Percentiles rank a stretch among this genome's conserved stretches.
Evolutionary conservation across 257 asterid species (phyloP).

Genomic region (Misopates orontium): DNA sequence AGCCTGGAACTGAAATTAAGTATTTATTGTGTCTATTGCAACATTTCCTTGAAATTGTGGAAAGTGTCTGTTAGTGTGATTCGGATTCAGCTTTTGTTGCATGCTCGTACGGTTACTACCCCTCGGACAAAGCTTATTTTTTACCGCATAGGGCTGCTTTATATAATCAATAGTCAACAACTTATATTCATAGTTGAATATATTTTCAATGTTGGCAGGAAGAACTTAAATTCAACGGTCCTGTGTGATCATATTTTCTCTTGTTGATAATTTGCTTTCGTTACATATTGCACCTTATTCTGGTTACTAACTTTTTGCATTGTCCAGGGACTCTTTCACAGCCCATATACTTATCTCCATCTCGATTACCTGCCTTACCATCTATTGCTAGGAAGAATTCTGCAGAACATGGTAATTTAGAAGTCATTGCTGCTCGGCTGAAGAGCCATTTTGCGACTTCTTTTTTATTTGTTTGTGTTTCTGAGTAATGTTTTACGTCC

Average conservation of each 20-base stretch:
- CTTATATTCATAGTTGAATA: too few relatives aligned
- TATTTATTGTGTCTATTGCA: too few relatives aligned
- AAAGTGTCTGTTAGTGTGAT: too few relatives aligned
- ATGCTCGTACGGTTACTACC: background rate
- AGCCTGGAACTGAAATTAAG: too few relatives aligned
- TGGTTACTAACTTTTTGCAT: too few relatives aligned
- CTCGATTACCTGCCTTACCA: background rate
- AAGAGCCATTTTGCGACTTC: too few relatives aligned
- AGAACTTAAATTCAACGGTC: too few relatives aligned
- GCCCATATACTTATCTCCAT: slow-evolving; percentile 10
- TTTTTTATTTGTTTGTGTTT: background rate
- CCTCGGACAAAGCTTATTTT: background rate
- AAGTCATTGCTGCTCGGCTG: background rate
- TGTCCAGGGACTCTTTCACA: background rate
- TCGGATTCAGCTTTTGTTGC: background rate
- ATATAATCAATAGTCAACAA: too few relatives aligned
- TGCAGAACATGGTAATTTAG: background rate
- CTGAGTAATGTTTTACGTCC: background rate
- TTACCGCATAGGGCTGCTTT: background rate
- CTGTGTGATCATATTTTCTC: too few relatives aligned
- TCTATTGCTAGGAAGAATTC: background rate
- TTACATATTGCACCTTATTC: background rate
- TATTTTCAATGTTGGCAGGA: too few relatives aligned
- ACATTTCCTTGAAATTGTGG: too few relatives aligned
- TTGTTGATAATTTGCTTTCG: too few relatives aligned